phyloP scores from a whole-genome alignment of 1,139 yeast species.

The Yarrowia galli region DNA sequence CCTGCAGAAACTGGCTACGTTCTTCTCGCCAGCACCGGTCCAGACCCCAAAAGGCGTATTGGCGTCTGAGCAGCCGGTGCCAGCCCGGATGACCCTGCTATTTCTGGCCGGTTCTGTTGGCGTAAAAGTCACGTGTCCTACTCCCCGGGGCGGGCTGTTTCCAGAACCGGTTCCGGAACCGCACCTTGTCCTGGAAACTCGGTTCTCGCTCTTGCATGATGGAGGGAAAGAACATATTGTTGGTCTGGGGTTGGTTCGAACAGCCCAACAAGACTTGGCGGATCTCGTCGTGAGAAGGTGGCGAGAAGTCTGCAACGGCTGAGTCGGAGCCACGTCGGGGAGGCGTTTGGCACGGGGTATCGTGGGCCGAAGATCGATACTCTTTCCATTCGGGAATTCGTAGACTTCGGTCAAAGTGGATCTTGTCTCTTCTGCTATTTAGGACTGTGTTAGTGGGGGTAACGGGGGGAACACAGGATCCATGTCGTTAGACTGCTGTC shows the following conservation, averaged over 20 bases:
- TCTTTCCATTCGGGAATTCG: slow-evolving; percentile 35
- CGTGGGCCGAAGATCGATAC: slow-evolving; percentile 39
- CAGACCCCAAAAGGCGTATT: slow-evolving; percentile 44
- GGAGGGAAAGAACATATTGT: slow-evolving; percentile 21
- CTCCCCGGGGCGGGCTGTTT: slow-evolving; percentile 46
- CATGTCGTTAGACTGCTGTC: neutral
- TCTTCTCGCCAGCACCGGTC: slow-evolving; percentile 47
- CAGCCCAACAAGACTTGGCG: neutral
- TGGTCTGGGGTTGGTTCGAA: neutral
- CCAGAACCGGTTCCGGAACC: slow-evolving; percentile 44
- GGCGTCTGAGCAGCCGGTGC: slow-evolving; percentile 46
- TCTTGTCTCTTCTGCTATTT: slow-evolving; percentile 39
- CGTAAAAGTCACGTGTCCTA: slow-evolving; percentile 42
- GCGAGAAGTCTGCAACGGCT: slow-evolving; percentile 4
- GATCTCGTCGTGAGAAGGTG: slow-evolving; percentile 22
- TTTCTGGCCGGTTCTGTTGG: slow-evolving; percentile 39
- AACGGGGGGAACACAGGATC: no score
- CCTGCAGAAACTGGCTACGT: slow-evolving; percentile 45
- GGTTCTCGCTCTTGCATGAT: slow-evolving; percentile 13
- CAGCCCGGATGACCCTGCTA: slow-evolving; percentile 45
- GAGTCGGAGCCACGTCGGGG: slow-evolving; percentile 28
- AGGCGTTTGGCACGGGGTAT: slow-evolving; percentile 41
- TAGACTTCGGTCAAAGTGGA: slow-evolving; percentile 36
- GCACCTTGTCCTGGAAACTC: slow-evolving; percentile 41
- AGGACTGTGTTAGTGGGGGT: neutral